These are phyloP conservation scores for Mycena epipterygia DNA, from an alignment of 768 basidiomycete genomes.

Conservation along the genomic window DNA sequence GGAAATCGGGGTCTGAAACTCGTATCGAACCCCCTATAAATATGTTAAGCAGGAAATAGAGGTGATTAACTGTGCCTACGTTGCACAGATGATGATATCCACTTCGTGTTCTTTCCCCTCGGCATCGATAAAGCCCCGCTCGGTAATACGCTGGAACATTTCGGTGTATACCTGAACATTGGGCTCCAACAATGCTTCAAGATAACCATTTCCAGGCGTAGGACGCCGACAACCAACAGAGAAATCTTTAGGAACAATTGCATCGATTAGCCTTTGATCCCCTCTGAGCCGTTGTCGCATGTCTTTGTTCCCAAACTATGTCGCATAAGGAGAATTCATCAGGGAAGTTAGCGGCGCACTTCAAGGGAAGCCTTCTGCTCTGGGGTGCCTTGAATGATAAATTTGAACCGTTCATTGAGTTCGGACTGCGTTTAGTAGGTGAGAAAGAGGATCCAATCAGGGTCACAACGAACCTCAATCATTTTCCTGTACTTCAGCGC, in stretches of 20 bases:
- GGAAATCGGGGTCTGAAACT: conserved; percentile 42
- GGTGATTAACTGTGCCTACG: conserved; percentile 42
- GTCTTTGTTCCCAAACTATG: conserved; percentile 41
- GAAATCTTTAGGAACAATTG: conserved; percentile 56
- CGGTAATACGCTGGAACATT: conserved; percentile 58
- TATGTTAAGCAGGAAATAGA: background rate
- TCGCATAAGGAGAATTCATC: background rate
- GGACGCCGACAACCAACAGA: conserved; percentile 62
- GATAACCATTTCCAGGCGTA: conserved; percentile 66
- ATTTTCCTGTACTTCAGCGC: conserved; percentile 52
- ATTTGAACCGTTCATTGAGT: conserved; percentile 45
- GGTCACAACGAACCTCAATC: conserved; percentile 29
- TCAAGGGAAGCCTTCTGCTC: conserved; percentile 59
- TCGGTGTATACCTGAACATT: conserved; percentile 60
- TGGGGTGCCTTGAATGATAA: conserved; percentile 54
- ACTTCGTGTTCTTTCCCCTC: conserved; percentile 59
- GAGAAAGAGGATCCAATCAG: conserved; percentile 24
- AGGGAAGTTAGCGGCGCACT: conserved; percentile 36
- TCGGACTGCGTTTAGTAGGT: conserved; percentile 41
- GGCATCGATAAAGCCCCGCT: conserved; percentile 57
- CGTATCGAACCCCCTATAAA: conserved; percentile 40
- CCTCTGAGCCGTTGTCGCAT: conserved; percentile 39
- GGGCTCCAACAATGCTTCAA: conserved; percentile 62
- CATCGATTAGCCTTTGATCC: conserved; percentile 35
- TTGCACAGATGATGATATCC: conserved; percentile 65